A percentile compares a stretch with the other conserved stretches of the same genome.
phyloP scores from a whole-genome alignment of 805 yeast species.

The Zygosaccharomyces lentus region DNA sequence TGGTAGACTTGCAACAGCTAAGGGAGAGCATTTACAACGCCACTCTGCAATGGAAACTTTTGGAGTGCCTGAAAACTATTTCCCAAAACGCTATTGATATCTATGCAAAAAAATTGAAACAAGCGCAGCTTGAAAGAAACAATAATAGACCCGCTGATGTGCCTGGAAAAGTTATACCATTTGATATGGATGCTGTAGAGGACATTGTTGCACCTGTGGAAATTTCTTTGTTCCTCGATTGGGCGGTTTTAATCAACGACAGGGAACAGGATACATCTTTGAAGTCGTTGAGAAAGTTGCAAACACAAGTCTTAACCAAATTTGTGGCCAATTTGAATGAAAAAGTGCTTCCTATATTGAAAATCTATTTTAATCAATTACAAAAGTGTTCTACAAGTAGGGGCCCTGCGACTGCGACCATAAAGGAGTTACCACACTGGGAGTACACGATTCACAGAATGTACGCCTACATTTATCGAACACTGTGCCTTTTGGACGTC shows the following conservation, averaged over 20 bases:
- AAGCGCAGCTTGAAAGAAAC: constrained; percentile 31
- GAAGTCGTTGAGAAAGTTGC: constrained; percentile 27
- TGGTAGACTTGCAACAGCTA: constrained; percentile 9
- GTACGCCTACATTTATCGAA: constrained; percentile 34
- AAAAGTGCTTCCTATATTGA: constrained; percentile 23
- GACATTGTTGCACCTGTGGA: constrained; percentile 36
- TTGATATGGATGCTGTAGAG: constrained; percentile 29
- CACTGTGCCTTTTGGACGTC: constrained; percentile 17
- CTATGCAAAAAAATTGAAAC: constrained; percentile 32
- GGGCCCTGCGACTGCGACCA: constrained; percentile 13
- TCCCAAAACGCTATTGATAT: constrained; percentile 29
- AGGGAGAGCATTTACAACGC: constrained; percentile 24
- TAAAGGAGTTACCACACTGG: constrained; percentile 37
- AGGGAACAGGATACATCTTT: constrained; percentile 24
- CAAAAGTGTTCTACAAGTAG: constrained; percentile 22
- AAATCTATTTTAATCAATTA: constrained; percentile 27
- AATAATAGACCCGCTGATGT: constrained; percentile 31
- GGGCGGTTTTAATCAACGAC: constrained; percentile 35
- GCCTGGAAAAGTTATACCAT: constrained; percentile 26
- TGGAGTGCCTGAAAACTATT: constrained; percentile 23
- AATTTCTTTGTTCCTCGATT: constrained; percentile 25
- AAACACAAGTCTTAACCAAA: constrained; percentile 28
- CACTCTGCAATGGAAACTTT: constrained; percentile 27
- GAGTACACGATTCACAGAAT: constrained; percentile 45
- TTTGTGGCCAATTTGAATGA: constrained; percentile 26